Percentiles rank a stretch among this genome's conserved stretches.
These are phyloP conservation scores for Nepenthes alata DNA, from an alignment of 179 eudicot species.

Conservation along the genomic window DNA sequence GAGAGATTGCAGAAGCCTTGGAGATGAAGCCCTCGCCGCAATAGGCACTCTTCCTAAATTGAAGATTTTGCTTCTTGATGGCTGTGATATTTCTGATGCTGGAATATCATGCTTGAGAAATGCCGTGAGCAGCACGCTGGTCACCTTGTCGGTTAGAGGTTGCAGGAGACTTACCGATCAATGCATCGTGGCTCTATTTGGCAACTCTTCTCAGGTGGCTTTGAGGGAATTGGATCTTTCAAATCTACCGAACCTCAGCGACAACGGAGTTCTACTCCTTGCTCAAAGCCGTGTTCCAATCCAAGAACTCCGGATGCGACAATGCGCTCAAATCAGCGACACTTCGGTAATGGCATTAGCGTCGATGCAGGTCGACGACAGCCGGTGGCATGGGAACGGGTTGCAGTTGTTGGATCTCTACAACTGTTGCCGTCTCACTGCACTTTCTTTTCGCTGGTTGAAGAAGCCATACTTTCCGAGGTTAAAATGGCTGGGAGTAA, in stretches of 20 bases:
- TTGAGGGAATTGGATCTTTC: conserved; percentile 79
- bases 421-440: conserved; percentile 74
- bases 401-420: conserved; percentile 69
- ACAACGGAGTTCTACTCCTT: conserved; percentile 51
- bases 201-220: conserved; percentile 29
- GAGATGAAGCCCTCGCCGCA: conserved; percentile 75
- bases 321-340: conserved; percentile 80
- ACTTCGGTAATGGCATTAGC: conserved; percentile 85
- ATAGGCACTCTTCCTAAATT: conserved; percentile 51
- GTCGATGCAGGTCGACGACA: conserved; percentile 71
- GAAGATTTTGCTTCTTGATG: conserved; percentile 59
- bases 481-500: conserved; percentile 83
- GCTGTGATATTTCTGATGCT: conserved; percentile 65
- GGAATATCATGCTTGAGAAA: conserved; percentile 57
- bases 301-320: conserved; percentile 67
- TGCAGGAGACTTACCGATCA: conserved; percentile 91
- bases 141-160: conserved; percentile 64
- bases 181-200: conserved; percentile 54
- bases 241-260: conserved; percentile 67
- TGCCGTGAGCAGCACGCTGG: conserved; percentile 34
- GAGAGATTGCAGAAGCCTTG: conserved; percentile 82
- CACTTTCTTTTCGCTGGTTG: conserved; percentile 70
- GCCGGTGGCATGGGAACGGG: conserved; percentile 60
- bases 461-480: conserved; percentile 90
- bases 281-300: conserved; percentile 56